Base-by-base conservation (phyloP, 2,329 filamentous ascomycete genomes). In the Scytalidium lignicola region DNA sequence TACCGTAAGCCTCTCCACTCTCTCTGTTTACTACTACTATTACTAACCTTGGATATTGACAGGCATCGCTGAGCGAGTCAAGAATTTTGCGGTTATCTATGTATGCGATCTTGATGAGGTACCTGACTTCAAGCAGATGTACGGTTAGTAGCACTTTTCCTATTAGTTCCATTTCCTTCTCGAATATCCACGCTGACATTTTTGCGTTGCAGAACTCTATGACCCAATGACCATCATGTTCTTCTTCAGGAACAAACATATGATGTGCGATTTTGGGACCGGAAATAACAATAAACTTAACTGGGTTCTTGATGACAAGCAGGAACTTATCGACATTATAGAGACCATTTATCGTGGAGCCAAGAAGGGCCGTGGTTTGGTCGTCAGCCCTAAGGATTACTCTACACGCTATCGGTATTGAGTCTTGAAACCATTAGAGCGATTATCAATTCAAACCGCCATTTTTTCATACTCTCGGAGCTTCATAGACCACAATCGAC, bases 271-370 rank as follows among this genome's bases (percentile, higher is more conserved):
- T 80, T 90, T 96, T 60, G 92, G 92, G 43, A 99, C 93, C 1
- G 93, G 93, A 57, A 96, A 99, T 73, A 99, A 99, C 70, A 99
- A 99, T 69, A 97, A 97, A 70, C 76, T 96, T 59, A 96, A 96
- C 67, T 96, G 90, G 85, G 89, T 96, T 43, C 75, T 95, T 47
- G 91, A 97, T 70, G 92, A 99, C 65, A 97, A 99, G 73, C 92
- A 97, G 69, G 93, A 99, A 73, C 76, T 99, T 62, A 95, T 99
- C 63, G 93, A 99, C 70, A 99, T 99, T 58, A 85, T 97, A 64
- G 93, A 99, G 76, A 96, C 91, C 3, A 91, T 99, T 53, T 99
- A 97, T 67, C 85, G 91, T 51, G 93, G 93, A n/a, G 93, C 93
- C 26, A 97, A 96, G 79, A 99, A 99, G 74, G 93, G 95, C 1